These are phyloP conservation scores for Bruguiera parviflora DNA, from an alignment of 345 rosid species.

Conservation along the genomic window DNA sequence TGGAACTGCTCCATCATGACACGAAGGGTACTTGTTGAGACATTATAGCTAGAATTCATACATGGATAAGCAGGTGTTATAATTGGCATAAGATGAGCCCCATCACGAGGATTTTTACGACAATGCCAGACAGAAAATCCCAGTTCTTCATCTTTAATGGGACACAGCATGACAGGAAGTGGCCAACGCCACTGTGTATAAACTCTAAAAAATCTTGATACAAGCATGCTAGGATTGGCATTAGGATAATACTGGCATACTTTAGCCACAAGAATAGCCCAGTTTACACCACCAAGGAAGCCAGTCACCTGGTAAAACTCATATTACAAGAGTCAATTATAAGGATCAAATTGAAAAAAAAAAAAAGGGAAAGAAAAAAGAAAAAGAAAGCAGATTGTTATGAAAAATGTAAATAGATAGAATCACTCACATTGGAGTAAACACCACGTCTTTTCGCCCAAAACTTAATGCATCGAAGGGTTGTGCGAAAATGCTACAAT, in stretches of 20 bases:
- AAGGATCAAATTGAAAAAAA: slow-evolving; percentile 2
- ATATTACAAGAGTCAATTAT: not conserved
- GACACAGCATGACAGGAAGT: slow-evolving; percentile 73
- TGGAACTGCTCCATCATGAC: slow-evolving; percentile 73
- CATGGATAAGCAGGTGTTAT: slow-evolving; percentile 85
- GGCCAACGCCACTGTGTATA: slow-evolving; percentile 82
- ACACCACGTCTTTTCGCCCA: slow-evolving; percentile 78
- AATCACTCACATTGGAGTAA: slow-evolving; percentile 61
- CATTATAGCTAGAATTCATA: slow-evolving; percentile 81
- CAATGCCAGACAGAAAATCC: slow-evolving; percentile 74
- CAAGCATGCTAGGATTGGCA: slow-evolving; percentile 68
- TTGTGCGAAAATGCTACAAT: slow-evolving; percentile 56
- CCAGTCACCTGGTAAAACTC: slow-evolving; percentile 52
- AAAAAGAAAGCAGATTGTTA: not conserved
- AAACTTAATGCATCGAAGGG: slow-evolving; percentile 60
- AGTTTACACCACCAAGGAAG: slow-evolving; percentile 73
- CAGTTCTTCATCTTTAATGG: slow-evolving; percentile 60
- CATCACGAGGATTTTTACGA: slow-evolving; percentile 61
- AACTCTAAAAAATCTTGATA: slow-evolving; percentile 65
- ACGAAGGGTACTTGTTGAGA: slow-evolving; percentile 63
- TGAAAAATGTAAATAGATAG: not conserved
- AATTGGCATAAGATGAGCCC: slow-evolving; percentile 67
- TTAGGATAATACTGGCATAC: slow-evolving; percentile 78
- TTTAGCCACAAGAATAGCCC: slow-evolving; percentile 74
- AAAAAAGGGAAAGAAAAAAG: not conserved